phyloP scores from a whole-genome alignment of 257 asterid genomes.

The Ballota nigra region DNA sequence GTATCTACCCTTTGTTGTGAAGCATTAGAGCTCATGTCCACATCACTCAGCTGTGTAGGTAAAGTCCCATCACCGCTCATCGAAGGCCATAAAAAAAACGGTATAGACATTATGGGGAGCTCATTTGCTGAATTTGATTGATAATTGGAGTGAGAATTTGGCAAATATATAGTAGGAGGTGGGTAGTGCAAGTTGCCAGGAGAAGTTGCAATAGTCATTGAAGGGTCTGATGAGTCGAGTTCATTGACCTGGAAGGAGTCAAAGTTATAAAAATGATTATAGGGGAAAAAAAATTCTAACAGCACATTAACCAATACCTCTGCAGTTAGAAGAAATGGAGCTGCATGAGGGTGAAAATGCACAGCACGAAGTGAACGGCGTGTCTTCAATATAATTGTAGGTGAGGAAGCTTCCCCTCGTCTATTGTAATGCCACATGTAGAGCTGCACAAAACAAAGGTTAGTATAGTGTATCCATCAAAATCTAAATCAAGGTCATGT shows the following conservation, averaged over 20 bases:
- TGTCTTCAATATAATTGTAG: conserved; percentile 81
- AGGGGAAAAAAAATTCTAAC: conserved; percentile 10
- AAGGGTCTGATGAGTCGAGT: conserved; percentile 88
- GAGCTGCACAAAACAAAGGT: conserved; percentile 57
- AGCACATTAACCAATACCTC: conserved; percentile 63
- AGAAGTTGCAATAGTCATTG: conserved; percentile 87
- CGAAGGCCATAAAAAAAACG: conserved; percentile 78
- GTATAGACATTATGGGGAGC: conserved; percentile 69
- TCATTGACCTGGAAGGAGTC: conserved; percentile 62
- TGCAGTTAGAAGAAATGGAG: conserved; percentile 94
- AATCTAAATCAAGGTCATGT: conserved; percentile 22
- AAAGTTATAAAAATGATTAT: neutral
- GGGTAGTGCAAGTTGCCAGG: conserved; percentile 89
- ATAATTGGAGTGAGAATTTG: conserved; percentile 65
- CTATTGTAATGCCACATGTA: conserved; percentile 91
- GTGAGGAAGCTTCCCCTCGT: conserved; percentile 80
- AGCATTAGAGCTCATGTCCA: conserved; percentile 39
- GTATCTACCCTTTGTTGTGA: conserved; percentile 59
- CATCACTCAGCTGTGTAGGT: conserved; percentile 49
- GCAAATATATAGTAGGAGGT: conserved; percentile 86
- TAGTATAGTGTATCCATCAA: conserved; percentile 15
- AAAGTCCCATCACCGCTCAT: conserved; percentile 49
- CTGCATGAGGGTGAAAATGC: conserved; percentile 95
- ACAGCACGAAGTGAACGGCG: conserved; percentile 98
- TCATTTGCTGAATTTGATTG: conserved; percentile 66